A percentile compares a stretch with the other conserved stretches of the same genome.
Evolutionary conservation across 1,284 basidiomycete species (phyloP).

Genomic region (Malassezia psittaci): DNA sequence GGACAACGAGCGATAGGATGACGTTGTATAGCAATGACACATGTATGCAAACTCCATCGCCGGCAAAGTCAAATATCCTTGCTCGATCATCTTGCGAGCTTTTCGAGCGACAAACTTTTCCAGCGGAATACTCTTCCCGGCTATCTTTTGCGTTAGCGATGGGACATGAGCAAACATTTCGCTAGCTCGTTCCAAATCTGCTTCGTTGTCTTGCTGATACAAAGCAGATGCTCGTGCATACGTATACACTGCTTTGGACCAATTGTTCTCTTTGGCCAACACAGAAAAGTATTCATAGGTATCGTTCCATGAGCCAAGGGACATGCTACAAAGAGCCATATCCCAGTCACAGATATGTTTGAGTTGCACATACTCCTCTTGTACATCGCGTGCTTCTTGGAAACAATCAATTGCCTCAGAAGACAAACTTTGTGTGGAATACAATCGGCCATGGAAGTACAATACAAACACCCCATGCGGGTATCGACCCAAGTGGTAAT

Average conservation of each 20-base stretch:
- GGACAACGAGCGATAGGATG: conserved; percentile 28
- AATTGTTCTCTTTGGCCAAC: conserved; percentile 41
- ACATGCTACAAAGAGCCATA: conserved; percentile 42
- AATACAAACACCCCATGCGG: conserved; percentile 46
- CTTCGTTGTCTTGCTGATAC: conserved; percentile 23
- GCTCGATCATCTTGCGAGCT: conserved; percentile 34
- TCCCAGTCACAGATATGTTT: conserved; percentile 47
- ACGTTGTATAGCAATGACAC: conserved; percentile 44
- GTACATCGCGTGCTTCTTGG: conserved; percentile 35
- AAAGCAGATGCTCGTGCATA: conserved; percentile 36
- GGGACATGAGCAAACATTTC: conserved; percentile 32
- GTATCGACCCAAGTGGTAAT: conserved; percentile 42
- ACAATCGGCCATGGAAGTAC: conserved; percentile 46
- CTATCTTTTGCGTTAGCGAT: conserved; percentile 40
- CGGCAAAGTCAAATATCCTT: conserved; percentile 35
- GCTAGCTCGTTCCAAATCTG: conserved; percentile 21
- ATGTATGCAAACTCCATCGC: conserved; percentile 44
- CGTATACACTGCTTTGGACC: conserved; percentile 46
- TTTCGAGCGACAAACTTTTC: conserved; percentile 46
- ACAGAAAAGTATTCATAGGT: conserved; percentile 32
- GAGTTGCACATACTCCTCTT: conserved; percentile 45
- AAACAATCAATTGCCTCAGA: conserved; percentile 38
- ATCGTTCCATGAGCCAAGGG: conserved; percentile 31
- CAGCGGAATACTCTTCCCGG: conserved; percentile 45
- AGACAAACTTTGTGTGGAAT: conserved; percentile 40